Evolutionary conservation across 768 basidiomycete genomes (phyloP).

Genomic region (Hydnum rufescens): DNA sequence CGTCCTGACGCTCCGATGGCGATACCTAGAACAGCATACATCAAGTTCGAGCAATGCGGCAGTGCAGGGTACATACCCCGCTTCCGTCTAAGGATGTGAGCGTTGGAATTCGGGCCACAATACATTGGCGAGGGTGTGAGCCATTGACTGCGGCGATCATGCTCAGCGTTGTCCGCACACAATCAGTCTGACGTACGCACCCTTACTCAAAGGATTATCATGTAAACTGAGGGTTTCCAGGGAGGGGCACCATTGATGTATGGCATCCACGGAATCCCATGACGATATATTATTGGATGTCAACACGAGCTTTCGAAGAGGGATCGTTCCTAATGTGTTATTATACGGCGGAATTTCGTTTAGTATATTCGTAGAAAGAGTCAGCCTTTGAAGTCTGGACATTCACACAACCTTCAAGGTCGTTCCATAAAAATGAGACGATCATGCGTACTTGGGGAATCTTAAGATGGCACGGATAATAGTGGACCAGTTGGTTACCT

Average conservation of each 20-base stretch:
- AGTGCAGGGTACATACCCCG: conserved; percentile 24
- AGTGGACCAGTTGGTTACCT: conserved; percentile 5
- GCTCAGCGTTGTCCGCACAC: neutral
- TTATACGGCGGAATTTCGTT: conserved; percentile 28
- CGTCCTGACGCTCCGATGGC: conserved; percentile 49
- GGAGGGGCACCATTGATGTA: conserved; percentile 48
- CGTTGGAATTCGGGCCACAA: conserved; percentile 47
- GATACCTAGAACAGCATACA: conserved; percentile 31
- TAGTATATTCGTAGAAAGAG: conserved; percentile 41
- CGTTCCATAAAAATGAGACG: neutral
- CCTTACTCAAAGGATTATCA: conserved; percentile 45
- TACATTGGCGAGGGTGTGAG: conserved; percentile 33
- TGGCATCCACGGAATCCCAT: conserved; percentile 46
- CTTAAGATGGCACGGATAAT: conserved; percentile 4
- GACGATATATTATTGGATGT: conserved; percentile 35
- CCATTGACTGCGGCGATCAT: conserved; percentile 7
- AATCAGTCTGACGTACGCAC: conserved; percentile 17
- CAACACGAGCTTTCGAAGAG: conserved; percentile 29
- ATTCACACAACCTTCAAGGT: neutral
- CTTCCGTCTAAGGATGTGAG: conserved; percentile 45
- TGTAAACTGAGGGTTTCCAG: conserved; percentile 39
- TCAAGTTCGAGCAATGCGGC: neutral
- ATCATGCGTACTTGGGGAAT: conserved; percentile 9
- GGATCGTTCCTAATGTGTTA: too few relatives aligned
- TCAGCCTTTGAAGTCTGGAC: neutral